These are phyloP conservation scores for Elongisporangium anandrum DNA, from an alignment of 352 stramenopile genomes.

Conservation along the genomic window DNA sequence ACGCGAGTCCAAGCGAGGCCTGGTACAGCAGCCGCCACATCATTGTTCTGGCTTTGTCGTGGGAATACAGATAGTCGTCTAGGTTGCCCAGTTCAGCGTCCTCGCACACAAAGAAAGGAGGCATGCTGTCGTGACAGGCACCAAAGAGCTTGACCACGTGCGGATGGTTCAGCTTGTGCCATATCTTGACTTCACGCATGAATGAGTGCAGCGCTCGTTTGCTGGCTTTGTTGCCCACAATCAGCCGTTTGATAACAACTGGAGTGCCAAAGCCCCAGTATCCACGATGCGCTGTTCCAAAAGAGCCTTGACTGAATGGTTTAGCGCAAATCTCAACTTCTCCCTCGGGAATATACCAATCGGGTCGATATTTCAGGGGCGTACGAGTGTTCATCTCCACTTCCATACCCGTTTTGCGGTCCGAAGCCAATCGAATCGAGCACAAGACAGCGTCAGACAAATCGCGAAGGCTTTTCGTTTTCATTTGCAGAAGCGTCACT, in stretches of 20 bases:
- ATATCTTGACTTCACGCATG: conserved; percentile 11
- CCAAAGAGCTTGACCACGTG: conserved; percentile 19
- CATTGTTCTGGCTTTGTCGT: neutral
- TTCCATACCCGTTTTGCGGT: no score
- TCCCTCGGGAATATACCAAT: no score
- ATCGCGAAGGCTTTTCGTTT: no score
- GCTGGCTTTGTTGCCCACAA: no score
- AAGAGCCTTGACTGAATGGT: conserved; percentile 13
- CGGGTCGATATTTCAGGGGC: no score
- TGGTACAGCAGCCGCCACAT: neutral
- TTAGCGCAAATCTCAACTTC: neutral
- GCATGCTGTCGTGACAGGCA: conserved; percentile 12
- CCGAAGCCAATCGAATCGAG: no score
- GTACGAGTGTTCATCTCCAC: no score
- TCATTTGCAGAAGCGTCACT: no score
- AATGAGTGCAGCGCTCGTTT: conserved; percentile 5
- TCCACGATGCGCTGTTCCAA: conserved; percentile 12
- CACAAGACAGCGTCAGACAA: no score
- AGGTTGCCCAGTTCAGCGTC: conserved; percentile 1
- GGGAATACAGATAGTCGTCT: neutral
- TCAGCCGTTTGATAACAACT: conserved; percentile 19
- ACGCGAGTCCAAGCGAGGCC: neutral
- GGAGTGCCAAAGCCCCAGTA: conserved; percentile 8
- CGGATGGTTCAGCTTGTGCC: conserved; percentile 12
- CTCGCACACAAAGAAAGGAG: conserved; percentile 19